Conservation (phyloP, 371 early-diverging fungal species). For the Rozella allomycis region DNA sequence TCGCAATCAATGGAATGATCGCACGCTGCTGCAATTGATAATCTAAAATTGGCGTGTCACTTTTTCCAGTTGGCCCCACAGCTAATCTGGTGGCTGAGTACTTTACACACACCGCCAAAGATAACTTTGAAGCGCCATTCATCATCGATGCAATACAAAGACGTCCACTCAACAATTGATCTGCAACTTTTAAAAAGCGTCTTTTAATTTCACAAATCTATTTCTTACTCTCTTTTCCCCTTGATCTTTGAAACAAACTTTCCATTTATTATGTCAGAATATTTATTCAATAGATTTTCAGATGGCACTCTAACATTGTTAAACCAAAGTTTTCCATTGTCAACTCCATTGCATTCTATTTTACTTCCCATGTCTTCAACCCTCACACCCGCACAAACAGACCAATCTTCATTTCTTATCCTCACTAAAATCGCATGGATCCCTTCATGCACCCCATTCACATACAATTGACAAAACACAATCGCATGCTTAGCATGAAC, state of each 20-base stretch:
- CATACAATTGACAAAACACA: constrained; percentile 43
- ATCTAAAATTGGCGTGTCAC: constrained; percentile 39
- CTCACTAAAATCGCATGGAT: constrained; percentile 36
- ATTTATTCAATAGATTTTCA: constrained; percentile 39
- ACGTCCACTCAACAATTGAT: constrained; percentile 43
- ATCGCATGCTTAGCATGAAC: constrained; percentile 39
- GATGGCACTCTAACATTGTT: constrained; percentile 29
- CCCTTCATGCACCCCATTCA: constrained; percentile 40
- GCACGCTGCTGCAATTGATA: constrained; percentile 53
- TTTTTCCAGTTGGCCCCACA: constrained; percentile 45
- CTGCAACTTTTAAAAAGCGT: constrained; percentile 46
- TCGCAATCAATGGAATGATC: constrained; percentile 35
- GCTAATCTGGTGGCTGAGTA: constrained; percentile 38
- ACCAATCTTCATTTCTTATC: constrained; percentile 35
- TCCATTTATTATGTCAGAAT: constrained; percentile 41
- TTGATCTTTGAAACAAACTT: constrained; percentile 23
- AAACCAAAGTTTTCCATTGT: constrained; percentile 35
- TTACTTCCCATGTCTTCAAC: constrained; percentile 41
- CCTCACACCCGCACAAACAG: constrained; percentile 23
- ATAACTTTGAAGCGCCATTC: constrained; percentile 4
- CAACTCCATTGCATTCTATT: constrained; percentile 37
- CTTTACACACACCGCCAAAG: constrained; percentile 32
- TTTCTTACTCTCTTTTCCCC: constrained; percentile 27
- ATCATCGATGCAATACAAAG: constrained; percentile 41
- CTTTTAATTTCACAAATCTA: too few species aligned